phyloP scores from a whole-genome alignment of 192 early-diverging fungal genomes.

The Spizellomyces sp. region DNA sequence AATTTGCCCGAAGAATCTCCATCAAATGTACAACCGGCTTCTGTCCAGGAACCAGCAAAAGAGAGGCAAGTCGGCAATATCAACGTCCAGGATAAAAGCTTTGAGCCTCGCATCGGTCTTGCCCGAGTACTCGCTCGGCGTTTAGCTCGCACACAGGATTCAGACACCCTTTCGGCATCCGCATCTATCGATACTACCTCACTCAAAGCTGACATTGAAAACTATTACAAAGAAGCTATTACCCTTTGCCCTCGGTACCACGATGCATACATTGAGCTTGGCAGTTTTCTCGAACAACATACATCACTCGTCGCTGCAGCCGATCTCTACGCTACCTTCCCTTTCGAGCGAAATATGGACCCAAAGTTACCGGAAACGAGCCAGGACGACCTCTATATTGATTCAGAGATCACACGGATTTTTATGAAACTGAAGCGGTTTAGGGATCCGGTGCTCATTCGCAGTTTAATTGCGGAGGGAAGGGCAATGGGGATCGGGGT shows the following conservation, averaged over 20 bases:
- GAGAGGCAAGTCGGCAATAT: too few species aligned
- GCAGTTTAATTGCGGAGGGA: constrained; percentile 47
- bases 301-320: constrained; percentile 24
- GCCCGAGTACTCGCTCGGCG: constrained; percentile 32
- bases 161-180: too few species aligned
- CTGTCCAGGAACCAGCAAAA: too few species aligned
- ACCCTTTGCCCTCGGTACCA: constrained; percentile 20
- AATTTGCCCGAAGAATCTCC: too few species aligned
- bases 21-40: too few species aligned
- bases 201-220: too few species aligned
- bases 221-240: constrained; percentile 11
- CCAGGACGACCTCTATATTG: constrained; percentile 53
- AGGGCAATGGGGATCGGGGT: constrained; percentile 38
- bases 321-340: constrained; percentile 40
- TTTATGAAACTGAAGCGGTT: constrained; percentile 54
- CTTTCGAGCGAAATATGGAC: constrained; percentile 29
- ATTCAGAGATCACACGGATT: constrained; percentile 41
- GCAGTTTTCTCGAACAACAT: constrained; percentile 35
- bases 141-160: not conserved
- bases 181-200: too few species aligned
- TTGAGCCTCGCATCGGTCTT: constrained; percentile 28
- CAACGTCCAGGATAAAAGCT: too few species aligned
- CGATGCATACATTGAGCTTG: constrained; percentile 58
- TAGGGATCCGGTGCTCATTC: constrained; percentile 40
- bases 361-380: not conserved